phyloP scores from a whole-genome alignment of 768 basidiomycete genomes.

The Lentinula sp. region DNA sequence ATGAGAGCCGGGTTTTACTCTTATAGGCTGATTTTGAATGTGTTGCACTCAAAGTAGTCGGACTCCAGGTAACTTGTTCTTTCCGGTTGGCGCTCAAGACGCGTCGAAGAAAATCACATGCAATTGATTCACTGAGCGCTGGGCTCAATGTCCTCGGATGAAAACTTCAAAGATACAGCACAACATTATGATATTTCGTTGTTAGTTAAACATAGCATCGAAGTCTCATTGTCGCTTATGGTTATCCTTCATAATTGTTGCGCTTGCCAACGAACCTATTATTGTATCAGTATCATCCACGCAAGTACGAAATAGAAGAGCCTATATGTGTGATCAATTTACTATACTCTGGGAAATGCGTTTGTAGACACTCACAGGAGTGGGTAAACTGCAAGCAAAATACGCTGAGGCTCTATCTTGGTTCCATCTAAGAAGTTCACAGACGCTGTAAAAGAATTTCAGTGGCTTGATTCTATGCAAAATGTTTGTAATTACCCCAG shows the following conservation, averaged over 20 bases:
- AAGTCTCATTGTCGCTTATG: neutral
- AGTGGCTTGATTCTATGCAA: slow-evolving; percentile 1
- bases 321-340: slow-evolving; percentile 27
- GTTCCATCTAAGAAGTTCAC: slow-evolving; percentile 96
- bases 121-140: neutral
- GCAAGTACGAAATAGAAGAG: slow-evolving; percentile 92
- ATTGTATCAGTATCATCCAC: slow-evolving; percentile 97
- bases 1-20: neutral
- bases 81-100: neutral
- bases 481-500: slow-evolving; percentile 66
- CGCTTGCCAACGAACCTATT: slow-evolving; percentile 8
- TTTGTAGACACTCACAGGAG: slow-evolving; percentile 56
- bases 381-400: slow-evolving; percentile 94
- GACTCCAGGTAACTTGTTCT: neutral
- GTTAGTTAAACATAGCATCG: neutral
- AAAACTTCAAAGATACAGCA: neutral
- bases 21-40: neutral
- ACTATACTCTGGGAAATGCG: neutral
- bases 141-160: too few species aligned
- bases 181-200: neutral
- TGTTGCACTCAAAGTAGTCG: neutral
- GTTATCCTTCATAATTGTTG: neutral
- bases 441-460: slow-evolving; percentile 49
- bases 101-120: slow-evolving; percentile 5
- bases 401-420: slow-evolving; percentile 85